Conservation (phyloP, 2,329 filamentous ascomycete species). For the Xylariaceae sp. region DNA sequence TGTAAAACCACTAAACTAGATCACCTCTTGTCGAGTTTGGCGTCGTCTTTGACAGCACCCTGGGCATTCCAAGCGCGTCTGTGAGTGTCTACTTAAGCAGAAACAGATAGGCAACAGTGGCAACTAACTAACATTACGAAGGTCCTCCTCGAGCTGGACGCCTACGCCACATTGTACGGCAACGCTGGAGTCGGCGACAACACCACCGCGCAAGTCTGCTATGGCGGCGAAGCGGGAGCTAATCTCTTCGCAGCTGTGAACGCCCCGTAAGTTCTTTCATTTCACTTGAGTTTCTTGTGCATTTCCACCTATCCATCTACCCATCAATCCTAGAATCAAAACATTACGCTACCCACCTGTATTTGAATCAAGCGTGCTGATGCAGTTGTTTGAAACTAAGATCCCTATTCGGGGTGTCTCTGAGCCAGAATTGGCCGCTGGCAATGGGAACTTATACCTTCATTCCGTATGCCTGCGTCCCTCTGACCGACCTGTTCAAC, state of each 20-base stretch:
- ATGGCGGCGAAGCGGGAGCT: conserved; percentile 15
- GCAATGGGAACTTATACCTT: conserved; percentile 10
- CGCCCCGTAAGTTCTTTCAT: conserved; percentile 15
- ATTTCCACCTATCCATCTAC: too few relatives aligned
- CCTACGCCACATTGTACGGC: conserved; percentile 21
- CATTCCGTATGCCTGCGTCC: conserved; percentile 15
- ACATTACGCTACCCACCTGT: too few relatives aligned
- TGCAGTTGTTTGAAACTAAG: conserved; percentile 11
- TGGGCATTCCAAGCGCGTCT: conserved; percentile 18
- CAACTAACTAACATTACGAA: conserved; percentile 2
- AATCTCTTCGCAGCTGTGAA: conserved; percentile 17
- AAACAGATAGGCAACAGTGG: too few relatives aligned
- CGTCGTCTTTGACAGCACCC: conserved; percentile 1
- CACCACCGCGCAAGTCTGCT: conserved; percentile 10
- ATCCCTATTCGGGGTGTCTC: conserved; percentile 16
- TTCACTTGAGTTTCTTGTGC: too few relatives aligned
- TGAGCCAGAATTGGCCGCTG: conserved; percentile 18
- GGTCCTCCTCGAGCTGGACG: conserved; percentile 16
- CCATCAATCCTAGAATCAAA: too few relatives aligned
- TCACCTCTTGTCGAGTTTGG: conserved; percentile 20
- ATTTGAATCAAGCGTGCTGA: too few relatives aligned
- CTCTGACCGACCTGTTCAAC: not conserved
- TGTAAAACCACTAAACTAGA: not conserved
- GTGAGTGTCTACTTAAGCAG: too few relatives aligned
- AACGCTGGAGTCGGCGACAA: conserved; percentile 12